These are phyloP conservation scores for Podospora sp. DNA, from an alignment of 495 filamentous ascomycete species.

Conservation along the genomic window DNA sequence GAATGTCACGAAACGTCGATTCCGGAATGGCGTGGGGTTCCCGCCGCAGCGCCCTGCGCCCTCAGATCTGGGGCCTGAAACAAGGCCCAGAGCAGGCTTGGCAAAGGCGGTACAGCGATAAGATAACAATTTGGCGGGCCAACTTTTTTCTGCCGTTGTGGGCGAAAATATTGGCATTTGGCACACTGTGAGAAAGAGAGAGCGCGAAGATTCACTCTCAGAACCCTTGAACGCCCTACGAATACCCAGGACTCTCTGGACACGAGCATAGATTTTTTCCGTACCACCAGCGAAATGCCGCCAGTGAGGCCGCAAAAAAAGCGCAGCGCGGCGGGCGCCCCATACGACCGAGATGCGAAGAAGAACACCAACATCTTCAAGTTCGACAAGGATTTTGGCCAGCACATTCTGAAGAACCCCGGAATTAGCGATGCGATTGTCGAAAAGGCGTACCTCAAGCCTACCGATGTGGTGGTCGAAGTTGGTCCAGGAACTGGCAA, in stretches of 20 bases:
- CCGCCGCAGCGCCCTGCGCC: not conserved
- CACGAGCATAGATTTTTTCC: too few relatives aligned
- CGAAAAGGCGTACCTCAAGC: constrained; percentile 85
- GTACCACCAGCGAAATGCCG: constrained; percentile 47
- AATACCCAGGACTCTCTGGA: too few relatives aligned
- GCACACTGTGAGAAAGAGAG: constrained; percentile 1
- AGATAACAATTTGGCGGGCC: constrained; percentile 30
- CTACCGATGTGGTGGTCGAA: constrained; percentile 69
- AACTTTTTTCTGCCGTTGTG: constrained; percentile 32
- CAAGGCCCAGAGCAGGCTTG: not conserved
- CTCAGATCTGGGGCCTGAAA: not conserved
- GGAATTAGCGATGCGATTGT: constrained; percentile 85
- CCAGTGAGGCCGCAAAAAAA: constrained; percentile 66
- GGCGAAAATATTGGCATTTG: constrained; percentile 27
- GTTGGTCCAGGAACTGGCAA: constrained; percentile 45
- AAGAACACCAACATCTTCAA: constrained; percentile 81
- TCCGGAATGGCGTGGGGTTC: not conserved
- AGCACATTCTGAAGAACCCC: constrained; percentile 96
- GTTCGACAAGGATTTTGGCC: constrained; percentile 61
- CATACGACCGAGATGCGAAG: constrained; percentile 57
- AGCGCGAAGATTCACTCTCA: too few relatives aligned
- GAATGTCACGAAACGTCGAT: not conserved
- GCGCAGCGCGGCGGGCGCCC: constrained; percentile 53
- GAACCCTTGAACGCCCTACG: not conserved
- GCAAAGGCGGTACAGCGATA: constrained; percentile 19